A percentile compares a stretch with the other conserved stretches of the same genome.
Conservation (phyloP, 164 flowering plant genomes). For the Kalanchoe fedtschenkoi region DNA sequence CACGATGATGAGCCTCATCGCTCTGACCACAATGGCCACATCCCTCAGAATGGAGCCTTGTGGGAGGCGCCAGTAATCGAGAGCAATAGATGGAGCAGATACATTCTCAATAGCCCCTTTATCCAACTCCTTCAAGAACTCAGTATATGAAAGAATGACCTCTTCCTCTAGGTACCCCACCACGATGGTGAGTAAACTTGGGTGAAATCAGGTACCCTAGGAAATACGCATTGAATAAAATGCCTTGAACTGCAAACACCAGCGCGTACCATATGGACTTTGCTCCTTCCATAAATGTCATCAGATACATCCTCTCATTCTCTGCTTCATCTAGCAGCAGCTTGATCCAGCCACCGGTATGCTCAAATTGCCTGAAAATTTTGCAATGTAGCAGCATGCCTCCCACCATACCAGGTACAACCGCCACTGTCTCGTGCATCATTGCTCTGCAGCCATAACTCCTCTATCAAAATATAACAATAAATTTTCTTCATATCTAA, state of each 20-base stretch:
- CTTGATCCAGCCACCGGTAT: conserved; percentile 71
- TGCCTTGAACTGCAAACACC: conserved; percentile 50
- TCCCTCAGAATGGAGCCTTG: conserved; percentile 25
- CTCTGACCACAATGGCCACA: conserved; percentile 30
- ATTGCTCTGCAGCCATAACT: conserved; percentile 68
- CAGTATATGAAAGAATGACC: conserved; percentile 64
- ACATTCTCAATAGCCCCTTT: conserved; percentile 50
- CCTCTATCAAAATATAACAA: conserved; percentile 29
- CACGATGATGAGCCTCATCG: conserved; percentile 50
- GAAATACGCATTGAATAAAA: conserved; percentile 72
- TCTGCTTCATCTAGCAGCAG: conserved; percentile 66
- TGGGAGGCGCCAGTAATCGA: conserved; percentile 33
- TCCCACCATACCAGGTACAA: conserved; percentile 76
- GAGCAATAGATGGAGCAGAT: conserved; percentile 46
- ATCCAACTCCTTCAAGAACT: too few species aligned
- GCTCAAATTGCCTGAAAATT: conserved; percentile 53
- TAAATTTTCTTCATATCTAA: not conserved
- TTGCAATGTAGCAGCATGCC: conserved; percentile 61
- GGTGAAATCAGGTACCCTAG: conserved; percentile 46
- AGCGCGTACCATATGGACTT: conserved; percentile 62
- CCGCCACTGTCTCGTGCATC: conserved; percentile 78
- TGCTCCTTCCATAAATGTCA: conserved; percentile 73
- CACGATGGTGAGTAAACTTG: conserved; percentile 51
- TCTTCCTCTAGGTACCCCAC: conserved; percentile 75
- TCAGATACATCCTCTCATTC: conserved; percentile 70